phyloP scores from a whole-genome alignment of 345 rosid genomes.

The Pistacia vera region DNA sequence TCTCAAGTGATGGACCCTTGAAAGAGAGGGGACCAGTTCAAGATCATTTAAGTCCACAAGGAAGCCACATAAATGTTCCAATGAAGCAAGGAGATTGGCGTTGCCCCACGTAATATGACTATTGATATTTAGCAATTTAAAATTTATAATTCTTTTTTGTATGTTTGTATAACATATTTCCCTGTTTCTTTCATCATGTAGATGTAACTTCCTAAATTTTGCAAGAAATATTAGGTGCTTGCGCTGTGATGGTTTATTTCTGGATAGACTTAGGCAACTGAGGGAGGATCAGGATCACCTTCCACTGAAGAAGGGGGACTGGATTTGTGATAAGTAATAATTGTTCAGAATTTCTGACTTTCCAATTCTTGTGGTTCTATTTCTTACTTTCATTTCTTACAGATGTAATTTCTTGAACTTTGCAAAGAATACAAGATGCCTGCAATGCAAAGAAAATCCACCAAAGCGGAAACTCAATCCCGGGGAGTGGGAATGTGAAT shows the following conservation, averaged over 20 bases:
- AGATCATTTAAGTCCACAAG: conserved; percentile 21
- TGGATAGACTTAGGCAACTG: conserved; percentile 65
- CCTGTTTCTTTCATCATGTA: conserved; percentile 25
- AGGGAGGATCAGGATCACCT: conserved; percentile 69
- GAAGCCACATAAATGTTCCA: conserved; percentile 31
- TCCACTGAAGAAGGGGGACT: conserved; percentile 91
- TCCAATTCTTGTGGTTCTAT: conserved; percentile 10
- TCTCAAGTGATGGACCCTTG: conserved; percentile 13
- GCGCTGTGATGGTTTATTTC: conserved; percentile 56
- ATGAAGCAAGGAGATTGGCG: conserved; percentile 83
- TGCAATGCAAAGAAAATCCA: conserved; percentile 79
- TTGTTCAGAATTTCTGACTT: conserved; percentile 8
- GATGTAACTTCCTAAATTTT: conserved; percentile 85
- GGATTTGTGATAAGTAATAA: conserved; percentile 76
- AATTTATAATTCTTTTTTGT: background rate
- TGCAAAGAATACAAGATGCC: conserved; percentile 80
- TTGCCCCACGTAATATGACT: conserved; percentile 64
- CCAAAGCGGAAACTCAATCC: conserved; percentile 74
- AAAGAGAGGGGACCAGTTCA: conserved; percentile 10
- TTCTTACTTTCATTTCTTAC: conserved; percentile 29
- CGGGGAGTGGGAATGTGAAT: conserved; percentile 96
- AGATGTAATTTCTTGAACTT: conserved; percentile 89
- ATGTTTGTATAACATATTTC: conserved; percentile 1
- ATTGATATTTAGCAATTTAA: background rate
- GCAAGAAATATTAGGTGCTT: conserved; percentile 81